phyloP scores from a whole-genome alignment of 441 rosid species.

The Gossypium davidsonii region DNA sequence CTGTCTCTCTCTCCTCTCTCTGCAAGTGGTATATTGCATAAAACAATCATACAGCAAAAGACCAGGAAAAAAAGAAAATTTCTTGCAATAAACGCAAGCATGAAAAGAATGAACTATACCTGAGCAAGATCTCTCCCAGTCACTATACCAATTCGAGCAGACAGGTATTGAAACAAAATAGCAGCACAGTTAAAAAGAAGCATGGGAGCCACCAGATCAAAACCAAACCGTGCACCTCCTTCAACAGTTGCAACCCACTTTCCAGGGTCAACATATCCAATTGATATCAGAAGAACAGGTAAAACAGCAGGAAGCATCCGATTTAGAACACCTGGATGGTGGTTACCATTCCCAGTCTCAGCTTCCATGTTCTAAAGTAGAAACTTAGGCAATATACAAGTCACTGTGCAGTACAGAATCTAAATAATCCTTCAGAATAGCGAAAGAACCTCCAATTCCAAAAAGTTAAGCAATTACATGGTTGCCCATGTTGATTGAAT shows the following conservation, averaged over 20 bases:
- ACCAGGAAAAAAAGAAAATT: not conserved
- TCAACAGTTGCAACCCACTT: slow-evolving; percentile 89
- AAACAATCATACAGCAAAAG: not conserved
- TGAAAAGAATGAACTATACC: slow-evolving; percentile 37
- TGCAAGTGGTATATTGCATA: not conserved
- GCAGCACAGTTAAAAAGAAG: slow-evolving; percentile 74
- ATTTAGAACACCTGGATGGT: slow-evolving; percentile 34
- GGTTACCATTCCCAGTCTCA: slow-evolving; percentile 35
- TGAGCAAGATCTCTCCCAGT: slow-evolving; percentile 87
- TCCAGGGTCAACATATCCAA: slow-evolving; percentile 93
- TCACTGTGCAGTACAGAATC: slow-evolving; percentile 9
- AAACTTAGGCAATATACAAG: slow-evolving; percentile 16
- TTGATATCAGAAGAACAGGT: slow-evolving; percentile 68
- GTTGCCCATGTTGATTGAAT: slow-evolving; percentile 17
- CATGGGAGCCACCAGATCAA: slow-evolving; percentile 61
- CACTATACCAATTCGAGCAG: slow-evolving; percentile 70
- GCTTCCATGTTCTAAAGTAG: slow-evolving; percentile 56
- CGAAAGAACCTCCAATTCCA: slow-evolving; percentile 22
- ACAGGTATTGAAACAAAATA: slow-evolving; percentile 78
- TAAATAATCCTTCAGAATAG: slow-evolving; percentile 22
- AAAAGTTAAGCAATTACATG: slow-evolving; percentile 29
- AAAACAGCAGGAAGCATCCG: slow-evolving; percentile 55
- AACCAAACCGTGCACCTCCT: slow-evolving; percentile 88
- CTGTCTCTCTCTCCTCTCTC: not conserved
- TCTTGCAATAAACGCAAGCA: not conserved